Conservation (phyloP, 371 early-diverging fungal genomes). For the Gilbertella persicaria region DNA sequence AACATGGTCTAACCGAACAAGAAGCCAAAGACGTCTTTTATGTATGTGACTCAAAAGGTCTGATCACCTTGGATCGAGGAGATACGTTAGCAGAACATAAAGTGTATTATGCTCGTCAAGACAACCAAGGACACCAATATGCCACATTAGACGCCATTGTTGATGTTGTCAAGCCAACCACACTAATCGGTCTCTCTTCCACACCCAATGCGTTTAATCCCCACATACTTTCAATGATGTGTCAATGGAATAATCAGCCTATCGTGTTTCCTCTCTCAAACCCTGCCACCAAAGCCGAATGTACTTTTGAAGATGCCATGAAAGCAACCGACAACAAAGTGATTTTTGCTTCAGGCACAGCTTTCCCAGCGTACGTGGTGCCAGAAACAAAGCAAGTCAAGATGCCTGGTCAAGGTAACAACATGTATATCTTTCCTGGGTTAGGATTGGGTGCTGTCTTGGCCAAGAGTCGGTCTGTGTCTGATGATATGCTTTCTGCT, state of each 20-base stretch:
- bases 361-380: constrained; percentile 77
- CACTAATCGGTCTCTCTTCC: constrained; percentile 84
- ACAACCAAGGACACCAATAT: constrained; percentile 75
- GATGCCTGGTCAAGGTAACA: constrained; percentile 86
- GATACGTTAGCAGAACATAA: constrained; percentile 85
- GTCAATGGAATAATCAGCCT: constrained; percentile 73
- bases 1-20: constrained; percentile 67
- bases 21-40: constrained; percentile 79
- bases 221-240: constrained; percentile 68
- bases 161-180: constrained; percentile 76
- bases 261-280: constrained; percentile 94
- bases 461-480: constrained; percentile 66
- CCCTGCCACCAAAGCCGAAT: constrained; percentile 86
- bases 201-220: constrained; percentile 72
- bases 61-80: constrained; percentile 82
- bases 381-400: constrained; percentile 55
- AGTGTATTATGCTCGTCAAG: constrained; percentile 75
- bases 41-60: constrained; percentile 80
- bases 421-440: constrained; percentile 90
- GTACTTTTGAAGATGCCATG: constrained; percentile 91
- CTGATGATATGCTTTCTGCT: constrained; percentile 80
- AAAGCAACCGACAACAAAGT: constrained; percentile 73
- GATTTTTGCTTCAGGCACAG: constrained; percentile 92
- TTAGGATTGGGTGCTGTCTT: constrained; percentile 85
- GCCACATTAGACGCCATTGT: constrained; percentile 69